Base-by-base conservation (phyloP, 1,284 basidiomycete species). In the Amylostereum chailletii region DNA sequence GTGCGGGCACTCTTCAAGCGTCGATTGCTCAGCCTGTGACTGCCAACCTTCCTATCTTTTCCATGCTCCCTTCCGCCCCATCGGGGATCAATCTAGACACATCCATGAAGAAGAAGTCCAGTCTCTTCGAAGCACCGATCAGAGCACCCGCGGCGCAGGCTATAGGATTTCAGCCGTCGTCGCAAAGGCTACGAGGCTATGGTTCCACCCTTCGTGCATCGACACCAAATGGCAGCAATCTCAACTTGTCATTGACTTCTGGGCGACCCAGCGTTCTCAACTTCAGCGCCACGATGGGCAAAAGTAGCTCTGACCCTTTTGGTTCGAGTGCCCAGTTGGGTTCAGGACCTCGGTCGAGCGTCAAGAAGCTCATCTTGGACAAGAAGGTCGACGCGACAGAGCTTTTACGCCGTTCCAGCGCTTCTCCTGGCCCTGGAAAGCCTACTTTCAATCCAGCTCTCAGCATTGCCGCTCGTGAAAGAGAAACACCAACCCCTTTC, bases 281-380 rank as follows among this genome's bases (percentile, higher is more conserved):
- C 6, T 58, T 83, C 34, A 78, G 70, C 54, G 74, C 73, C 56
- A 62, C 65, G 4, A 57, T 61, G 27, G 74, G 74, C 51, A 62
- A 62, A 43, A 71, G 68, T 33, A 71, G 71, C 3, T 69, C 80
- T 8, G 83, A 85, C 49, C 62, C 68, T 4, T 73, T 81, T 55
- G 85, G 69, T 59, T 78, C 82, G 30, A 90, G 87, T 71, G 67
- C 93, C 62, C 71, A 83, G 59, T 62, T 87, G 45, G 74, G 86
- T 57, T 82, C 79, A 52, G 81, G 82, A n/a, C 68, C 70, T 27
- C 77, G 87, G 38, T 81, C 86, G 51, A 96, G 90, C 63, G 91
- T 97, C 54, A 99, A 98, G 76, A 95, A 96, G 65, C 79, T 99
- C 48, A 86, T 94, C 38, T 68, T 98, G 50, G 88, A 94, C 61